Conservation (phyloP, 352 stramenopile species). For the Saprolegnia diclina region DNA sequence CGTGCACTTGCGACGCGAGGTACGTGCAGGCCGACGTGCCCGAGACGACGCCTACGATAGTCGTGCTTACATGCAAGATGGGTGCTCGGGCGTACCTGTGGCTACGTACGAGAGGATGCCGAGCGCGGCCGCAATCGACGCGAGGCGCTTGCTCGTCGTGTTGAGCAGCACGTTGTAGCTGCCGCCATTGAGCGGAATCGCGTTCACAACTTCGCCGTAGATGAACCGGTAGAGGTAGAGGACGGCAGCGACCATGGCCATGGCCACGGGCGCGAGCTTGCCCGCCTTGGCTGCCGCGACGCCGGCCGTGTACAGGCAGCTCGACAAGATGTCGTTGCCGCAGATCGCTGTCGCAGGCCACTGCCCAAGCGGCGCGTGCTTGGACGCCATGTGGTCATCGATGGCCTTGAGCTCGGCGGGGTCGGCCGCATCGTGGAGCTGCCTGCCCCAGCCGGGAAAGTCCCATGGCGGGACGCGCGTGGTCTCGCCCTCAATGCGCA, state of each 20-base stretch:
- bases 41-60: constrained; percentile 36
- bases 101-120: constrained; percentile 86
- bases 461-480: constrained; percentile 20
- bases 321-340: constrained; percentile 87
- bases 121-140: constrained; percentile 70
- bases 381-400: constrained; percentile 19
- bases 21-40: constrained; percentile 71
- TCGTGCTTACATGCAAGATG: neutral
- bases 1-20: constrained; percentile 54
- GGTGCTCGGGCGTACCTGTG: constrained; percentile 40
- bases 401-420: constrained; percentile 26
- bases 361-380: constrained; percentile 39
- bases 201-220: constrained; percentile 83
- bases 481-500: constrained; percentile 16
- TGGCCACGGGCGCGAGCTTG: constrained; percentile 70
- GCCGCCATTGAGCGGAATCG: constrained; percentile 84
- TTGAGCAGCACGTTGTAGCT: constrained; percentile 89
- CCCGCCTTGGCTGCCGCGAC: constrained; percentile 44
- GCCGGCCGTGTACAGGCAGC: constrained; percentile 62
- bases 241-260: constrained; percentile 60
- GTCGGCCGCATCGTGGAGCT: neutral
- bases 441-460: constrained; percentile 25
- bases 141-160: constrained; percentile 82
- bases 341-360: constrained; percentile 77
- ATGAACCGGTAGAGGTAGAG: constrained; percentile 68